A percentile compares a stretch with the other conserved stretches of the same genome.
Evolutionary conservation across 2,329 filamentous ascomycete genomes (phyloP).

Genomic region (Fusarium xylarioides): DNA sequence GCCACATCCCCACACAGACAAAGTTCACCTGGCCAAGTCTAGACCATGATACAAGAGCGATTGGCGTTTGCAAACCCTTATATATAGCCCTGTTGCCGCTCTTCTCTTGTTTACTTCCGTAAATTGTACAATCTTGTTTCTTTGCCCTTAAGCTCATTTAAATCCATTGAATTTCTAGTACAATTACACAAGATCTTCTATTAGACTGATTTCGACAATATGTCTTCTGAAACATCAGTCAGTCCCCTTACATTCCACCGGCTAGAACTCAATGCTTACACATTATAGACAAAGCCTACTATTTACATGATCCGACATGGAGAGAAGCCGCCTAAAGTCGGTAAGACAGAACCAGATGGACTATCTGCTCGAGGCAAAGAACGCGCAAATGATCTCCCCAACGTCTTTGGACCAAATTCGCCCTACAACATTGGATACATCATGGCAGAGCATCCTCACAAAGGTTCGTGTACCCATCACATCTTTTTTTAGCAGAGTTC

Average conservation of each 20-base stretch:
- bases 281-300: background rate
- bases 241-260: accelerated
- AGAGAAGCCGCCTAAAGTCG: background rate
- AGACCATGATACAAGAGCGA: too few species aligned
- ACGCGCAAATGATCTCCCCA: background rate
- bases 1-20: background rate
- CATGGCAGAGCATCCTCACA: background rate
- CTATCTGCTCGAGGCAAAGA: background rate
- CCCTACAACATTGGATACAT: background rate
- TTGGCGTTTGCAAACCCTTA: accelerated
- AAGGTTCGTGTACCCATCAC: accelerated
- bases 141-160: too few species aligned
- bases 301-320: background rate
- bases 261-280: accelerated
- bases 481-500: accelerated
- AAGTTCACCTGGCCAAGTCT: background rate
- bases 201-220: accelerated
- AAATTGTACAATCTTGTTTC: too few species aligned
- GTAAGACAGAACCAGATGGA: background rate
- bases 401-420: background rate
- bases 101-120: accelerated
- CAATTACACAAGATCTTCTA: accelerated
- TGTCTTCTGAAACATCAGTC: background rate
- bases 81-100: too few species aligned
- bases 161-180: accelerated